Conservation (phyloP, 2,329 filamentous ascomycete species). For the Aciculosporium take region DNA sequence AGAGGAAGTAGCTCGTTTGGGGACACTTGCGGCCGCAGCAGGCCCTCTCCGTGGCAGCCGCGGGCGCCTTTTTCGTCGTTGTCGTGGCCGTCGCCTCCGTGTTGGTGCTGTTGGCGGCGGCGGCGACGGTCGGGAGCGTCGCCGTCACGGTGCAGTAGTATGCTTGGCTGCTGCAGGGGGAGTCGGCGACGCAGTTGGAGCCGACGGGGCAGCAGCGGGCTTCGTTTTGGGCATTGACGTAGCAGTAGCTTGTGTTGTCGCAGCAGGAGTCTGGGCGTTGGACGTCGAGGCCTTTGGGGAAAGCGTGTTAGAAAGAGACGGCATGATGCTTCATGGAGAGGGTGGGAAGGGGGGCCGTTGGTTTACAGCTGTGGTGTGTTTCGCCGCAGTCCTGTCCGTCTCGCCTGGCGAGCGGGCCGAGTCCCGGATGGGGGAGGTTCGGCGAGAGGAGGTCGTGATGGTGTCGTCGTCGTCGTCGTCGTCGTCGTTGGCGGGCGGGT, state of each 20-base stretch:
- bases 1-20: constrained; percentile 28
- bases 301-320: not conserved
- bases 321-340: too few species aligned
- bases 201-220: constrained; percentile 29
- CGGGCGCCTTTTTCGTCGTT: too few species aligned
- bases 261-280: constrained; percentile 26
- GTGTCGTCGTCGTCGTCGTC: not conserved
- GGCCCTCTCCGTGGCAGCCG: constrained; percentile 11
- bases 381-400: constrained; percentile 14
- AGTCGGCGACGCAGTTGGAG: constrained; percentile 25
- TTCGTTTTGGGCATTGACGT: constrained; percentile 20
- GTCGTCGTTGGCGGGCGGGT: not conserved
- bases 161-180: constrained; percentile 18
- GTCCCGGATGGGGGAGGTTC: not conserved
- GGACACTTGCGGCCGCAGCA: constrained; percentile 29
- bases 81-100: constrained; percentile 6
- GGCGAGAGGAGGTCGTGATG: not conserved
- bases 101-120: constrained; percentile 12
- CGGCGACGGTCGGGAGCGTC: constrained; percentile 11
- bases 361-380: constrained; percentile 18
- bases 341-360: not conserved
- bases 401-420: constrained; percentile 14
- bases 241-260: constrained; percentile 30
- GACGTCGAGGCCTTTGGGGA: constrained; percentile 26
- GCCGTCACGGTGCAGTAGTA: constrained; percentile 21